Percentiles rank a stretch among this genome's conserved stretches.
Conservation (phyloP, 768 basidiomycete genomes). For the Polyporus arcularius region DNA sequence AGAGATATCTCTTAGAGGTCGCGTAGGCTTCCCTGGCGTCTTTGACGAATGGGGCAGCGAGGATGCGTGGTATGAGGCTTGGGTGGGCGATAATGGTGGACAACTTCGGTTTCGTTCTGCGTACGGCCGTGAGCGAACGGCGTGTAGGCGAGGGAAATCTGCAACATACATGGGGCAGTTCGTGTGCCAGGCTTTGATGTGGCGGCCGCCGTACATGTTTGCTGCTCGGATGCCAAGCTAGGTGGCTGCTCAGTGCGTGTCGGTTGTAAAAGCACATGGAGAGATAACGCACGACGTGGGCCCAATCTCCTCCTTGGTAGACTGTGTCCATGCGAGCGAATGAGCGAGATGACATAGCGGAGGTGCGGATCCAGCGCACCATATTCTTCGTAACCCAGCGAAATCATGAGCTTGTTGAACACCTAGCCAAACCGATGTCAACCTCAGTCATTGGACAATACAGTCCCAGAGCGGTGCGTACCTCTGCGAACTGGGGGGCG, state of each 20-base stretch:
- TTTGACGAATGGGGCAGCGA: conserved; percentile 31
- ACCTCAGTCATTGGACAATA: background rate
- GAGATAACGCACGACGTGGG: conserved; percentile 32
- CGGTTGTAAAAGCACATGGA: background rate
- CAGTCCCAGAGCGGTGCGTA: conserved; percentile 13
- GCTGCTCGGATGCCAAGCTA: conserved; percentile 41
- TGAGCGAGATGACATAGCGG: background rate
- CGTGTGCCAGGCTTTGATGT: conserved; percentile 55
- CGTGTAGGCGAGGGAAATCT: background rate
- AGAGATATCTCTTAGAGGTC: conserved; percentile 22
- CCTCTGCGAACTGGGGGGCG: conserved; percentile 56
- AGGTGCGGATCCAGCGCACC: conserved; percentile 17
- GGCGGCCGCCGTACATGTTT: conserved; percentile 37
- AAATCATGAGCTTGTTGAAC: conserved; percentile 30
- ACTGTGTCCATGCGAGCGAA: conserved; percentile 30
- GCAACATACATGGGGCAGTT: conserved; percentile 44
- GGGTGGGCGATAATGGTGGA: conserved; percentile 28
- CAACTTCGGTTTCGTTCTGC: conserved; percentile 24
- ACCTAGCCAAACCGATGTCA: conserved; percentile 4
- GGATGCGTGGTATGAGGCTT: conserved; percentile 27
- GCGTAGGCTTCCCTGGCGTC: conserved; percentile 29
- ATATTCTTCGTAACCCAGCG: conserved; percentile 29
- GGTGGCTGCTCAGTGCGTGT: background rate
- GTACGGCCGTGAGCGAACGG: background rate
- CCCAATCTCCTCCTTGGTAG: conserved; percentile 54